Percentiles rank a stretch among this genome's conserved stretches.
phyloP scores from a whole-genome alignment of 768 basidiomycete genomes.

The Collybia mongolica region DNA sequence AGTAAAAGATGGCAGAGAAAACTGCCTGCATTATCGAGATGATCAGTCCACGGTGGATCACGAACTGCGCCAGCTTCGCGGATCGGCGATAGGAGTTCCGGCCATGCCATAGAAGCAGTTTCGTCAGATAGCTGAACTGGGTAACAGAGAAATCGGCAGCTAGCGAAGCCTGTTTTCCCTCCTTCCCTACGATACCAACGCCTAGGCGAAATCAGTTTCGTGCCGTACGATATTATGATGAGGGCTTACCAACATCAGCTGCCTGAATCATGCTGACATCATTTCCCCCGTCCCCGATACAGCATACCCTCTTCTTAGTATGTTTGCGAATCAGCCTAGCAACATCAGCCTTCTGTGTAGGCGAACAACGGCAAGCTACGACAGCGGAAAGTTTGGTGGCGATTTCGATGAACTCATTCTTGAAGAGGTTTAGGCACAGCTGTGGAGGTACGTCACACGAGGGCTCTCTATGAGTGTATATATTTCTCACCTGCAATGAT shows the following conservation, averaged over 20 bases:
- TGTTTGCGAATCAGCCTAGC: constrained; percentile 87
- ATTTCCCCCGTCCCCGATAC: constrained; percentile 98
- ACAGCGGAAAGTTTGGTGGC: constrained; percentile 95
- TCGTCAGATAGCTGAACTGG: constrained; percentile 94
- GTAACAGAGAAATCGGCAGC: constrained; percentile 98
- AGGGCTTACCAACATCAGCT: constrained; percentile 87
- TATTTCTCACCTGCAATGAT: constrained; percentile 74
- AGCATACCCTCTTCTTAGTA: constrained; percentile 95
- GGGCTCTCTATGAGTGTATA: neutral
- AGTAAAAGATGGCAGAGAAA: constrained; percentile 90
- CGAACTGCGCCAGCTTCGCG: constrained; percentile 97
- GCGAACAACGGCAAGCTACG: constrained; percentile 96
- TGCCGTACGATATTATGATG: neutral
- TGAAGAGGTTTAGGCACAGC: constrained; percentile 90
- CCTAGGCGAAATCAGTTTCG: constrained; percentile 43
- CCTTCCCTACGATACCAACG: constrained; percentile 97
- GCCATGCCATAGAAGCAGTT: constrained; percentile 97
- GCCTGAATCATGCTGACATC: constrained; percentile 99
- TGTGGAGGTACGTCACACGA: constrained; percentile 27
- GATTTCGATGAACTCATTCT: constrained; percentile 93
- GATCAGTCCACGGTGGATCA: constrained; percentile 95
- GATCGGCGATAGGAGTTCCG: constrained; percentile 98
- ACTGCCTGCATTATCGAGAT: constrained; percentile 98
- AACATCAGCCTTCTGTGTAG: constrained; percentile 98
- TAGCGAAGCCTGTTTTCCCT: constrained; percentile 98